These are phyloP conservation scores for Exophiala viscosa DNA, from an alignment of 2,329 filamentous ascomycete genomes.

Conservation along the genomic window DNA sequence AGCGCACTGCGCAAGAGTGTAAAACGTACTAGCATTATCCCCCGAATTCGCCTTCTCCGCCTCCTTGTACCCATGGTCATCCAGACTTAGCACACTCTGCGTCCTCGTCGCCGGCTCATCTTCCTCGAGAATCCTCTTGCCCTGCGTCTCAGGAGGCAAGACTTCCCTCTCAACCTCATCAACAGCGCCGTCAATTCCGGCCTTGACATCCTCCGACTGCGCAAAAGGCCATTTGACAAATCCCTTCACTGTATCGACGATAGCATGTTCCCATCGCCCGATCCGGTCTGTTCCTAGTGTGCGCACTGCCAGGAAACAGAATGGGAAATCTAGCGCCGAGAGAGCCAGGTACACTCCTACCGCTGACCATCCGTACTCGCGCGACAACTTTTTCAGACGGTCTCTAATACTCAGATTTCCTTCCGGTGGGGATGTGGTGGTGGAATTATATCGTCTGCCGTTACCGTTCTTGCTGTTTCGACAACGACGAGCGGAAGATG, in stretches of 20 bases:
- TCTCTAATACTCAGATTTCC: slow-evolving; percentile 57
- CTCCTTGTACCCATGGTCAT: slow-evolving; percentile 54
- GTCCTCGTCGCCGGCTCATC: slow-evolving; percentile 17
- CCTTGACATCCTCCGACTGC: slow-evolving; percentile 9
- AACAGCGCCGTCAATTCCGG: slow-evolving; percentile 8
- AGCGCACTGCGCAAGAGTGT: too few species aligned
- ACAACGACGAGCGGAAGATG: too few species aligned
- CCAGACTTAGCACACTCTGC: slow-evolving; percentile 31
- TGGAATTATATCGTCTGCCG: slow-evolving; percentile 21
- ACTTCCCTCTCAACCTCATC: slow-evolving; percentile 28
- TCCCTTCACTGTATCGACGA: slow-evolving; percentile 38
- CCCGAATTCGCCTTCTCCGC: slow-evolving; percentile 59
- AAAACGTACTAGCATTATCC: slow-evolving; percentile 68
- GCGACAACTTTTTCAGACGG: slow-evolving; percentile 75
- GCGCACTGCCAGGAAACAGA: slow-evolving; percentile 87
- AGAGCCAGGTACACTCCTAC: slow-evolving; percentile 84
- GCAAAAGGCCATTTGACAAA: slow-evolving; percentile 29
- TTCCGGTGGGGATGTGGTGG: slow-evolving; percentile 19
- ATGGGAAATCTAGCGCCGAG: slow-evolving; percentile 84
- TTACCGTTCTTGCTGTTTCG: slow-evolving; percentile 5
- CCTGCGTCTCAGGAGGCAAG: slow-evolving; percentile 41
- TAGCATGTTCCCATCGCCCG: slow-evolving; percentile 53
- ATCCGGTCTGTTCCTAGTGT: slow-evolving; percentile 81
- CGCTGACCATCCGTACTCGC: slow-evolving; percentile 92
- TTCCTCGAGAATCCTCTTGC: slow-evolving; percentile 25